Percentiles rank a stretch among this genome's conserved stretches.
phyloP scores from a whole-genome alignment of 371 early-diverging fungal species.

The Mucor saturninus region DNA sequence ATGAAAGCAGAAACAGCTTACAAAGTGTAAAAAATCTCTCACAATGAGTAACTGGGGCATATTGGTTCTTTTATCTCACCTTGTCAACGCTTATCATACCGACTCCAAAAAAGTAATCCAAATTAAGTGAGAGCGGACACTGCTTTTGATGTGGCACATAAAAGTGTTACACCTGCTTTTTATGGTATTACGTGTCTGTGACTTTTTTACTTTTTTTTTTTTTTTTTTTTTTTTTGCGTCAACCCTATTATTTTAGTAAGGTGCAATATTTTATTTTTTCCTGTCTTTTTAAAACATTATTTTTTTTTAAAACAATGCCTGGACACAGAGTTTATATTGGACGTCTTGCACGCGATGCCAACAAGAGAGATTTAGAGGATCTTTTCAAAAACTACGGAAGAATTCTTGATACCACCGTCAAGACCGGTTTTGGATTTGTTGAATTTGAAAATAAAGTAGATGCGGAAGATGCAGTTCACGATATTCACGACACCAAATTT shows the following conservation, averaged over 20 bases:
- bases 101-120: too few species aligned
- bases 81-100: too few species aligned
- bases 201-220: constrained; percentile 17
- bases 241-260: too few species aligned
- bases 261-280: constrained; percentile 3
- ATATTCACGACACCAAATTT: constrained; percentile 63
- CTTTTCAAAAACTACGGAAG: constrained; percentile 65
- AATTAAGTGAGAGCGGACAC: too few species aligned
- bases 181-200: constrained; percentile 8
- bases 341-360: constrained; percentile 64
- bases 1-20: too few species aligned
- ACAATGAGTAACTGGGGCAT: too few species aligned
- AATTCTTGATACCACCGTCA: constrained; percentile 67
- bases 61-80: too few species aligned
- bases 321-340: constrained; percentile 69
- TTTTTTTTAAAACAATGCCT: constrained; percentile 34
- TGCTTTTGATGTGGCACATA: too few species aligned
- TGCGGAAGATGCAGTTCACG: constrained; percentile 74
- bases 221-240: constrained; percentile 10
- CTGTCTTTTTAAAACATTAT: constrained; percentile 8
- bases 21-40: too few species aligned
- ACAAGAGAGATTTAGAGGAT: constrained; percentile 64
- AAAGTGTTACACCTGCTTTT: too few species aligned
- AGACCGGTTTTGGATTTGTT: constrained; percentile 75
- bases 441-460: constrained; percentile 66